Base-by-base conservation (phyloP, 225 moss, liverwort and hornwort genomes). In the Pleurozium schreberi region DNA sequence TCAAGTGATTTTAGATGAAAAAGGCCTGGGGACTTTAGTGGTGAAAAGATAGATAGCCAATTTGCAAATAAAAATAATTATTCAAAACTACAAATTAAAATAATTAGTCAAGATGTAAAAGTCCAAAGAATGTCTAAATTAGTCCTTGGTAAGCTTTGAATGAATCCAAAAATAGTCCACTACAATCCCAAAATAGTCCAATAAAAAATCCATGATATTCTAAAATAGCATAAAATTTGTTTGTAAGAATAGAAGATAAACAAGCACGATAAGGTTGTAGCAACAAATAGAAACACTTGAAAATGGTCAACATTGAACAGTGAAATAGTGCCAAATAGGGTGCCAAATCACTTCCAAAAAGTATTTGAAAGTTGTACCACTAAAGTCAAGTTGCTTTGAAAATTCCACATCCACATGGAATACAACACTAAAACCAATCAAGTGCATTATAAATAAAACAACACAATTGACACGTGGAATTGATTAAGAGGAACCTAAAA, bases 131-230 rank as follows among this genome's bases (percentile, higher is more conserved):
- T 70, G 9, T 26, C 26, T 26, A 42, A 26, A 70, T 14, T 26
- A 42, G 42, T 26, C 15, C 0, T 0, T 2, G 5, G 0, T 23
- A 14, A 69, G 14, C 25, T 7, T 7, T 14, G 22, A 67, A 21
- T 67, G 8, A 65, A 61, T 60, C 0, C 2, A 1, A 62, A 62
- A 61, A 61, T 61, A 62, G 11, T 62, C 11, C 59, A 5, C 18
- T 19, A 55, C 19, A 55, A 18, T 19, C 23, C 59, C 21, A 19
- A 21, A 58, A 58, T 21, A 58, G 21, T 21, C 57, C 57, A 20
- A 57, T 14, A 15, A 5, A 15, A 53, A 18, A 33, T 5, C 9
- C 4, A 66, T 30, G 34, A 65, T 65, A 66, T 19, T 36, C 20
- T 6, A 6, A 4, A 7, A 40, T 26, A 70, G 42, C 42, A 26